Base-by-base conservation (phyloP, 768 basidiomycete species). In the Lanmaoa rubissima region DNA sequence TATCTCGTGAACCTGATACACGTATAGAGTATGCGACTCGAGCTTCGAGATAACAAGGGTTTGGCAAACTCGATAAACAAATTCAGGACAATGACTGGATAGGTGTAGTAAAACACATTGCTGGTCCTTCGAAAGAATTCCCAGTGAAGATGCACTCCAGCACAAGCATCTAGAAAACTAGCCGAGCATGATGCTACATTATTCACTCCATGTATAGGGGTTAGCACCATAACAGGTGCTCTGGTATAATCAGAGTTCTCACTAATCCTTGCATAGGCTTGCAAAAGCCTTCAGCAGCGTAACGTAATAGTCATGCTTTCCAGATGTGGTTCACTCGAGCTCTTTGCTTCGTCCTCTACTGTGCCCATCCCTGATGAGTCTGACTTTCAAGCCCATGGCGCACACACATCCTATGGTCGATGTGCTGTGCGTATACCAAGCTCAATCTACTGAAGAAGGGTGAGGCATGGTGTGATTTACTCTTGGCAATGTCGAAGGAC, bases 371-470 rank as follows among this genome's bases (percentile, higher is more conserved):
- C 87, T 0, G 72, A 82, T 28, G n/a, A n/a, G 77, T 82, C 5
- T 71, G 74, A 43, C 79, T 79, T 44, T 69, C 75, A 16, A 87
- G 85, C 26, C 82, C 85, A 10, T 78, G 84, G 5, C 75, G 91
- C 28, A 79, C 84, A 51, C 78, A 78, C 13, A 76, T 92, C n/a
- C 79, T 88, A 41, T 73, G 81, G 4, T 77, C 82, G 5, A 74
- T 87, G 44, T 96, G 94, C 69, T 85, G 87, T 65, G 85, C 92
- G 1, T 88, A 94, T 67, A 82, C 86, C 12, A 81, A 82, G 47
- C 71, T 86, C 34, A 79, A 81, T 31, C 71, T 82, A 72, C 72
- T 77, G 14, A 67, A 71, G 58, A 77, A 75, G 72, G 88, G 77
- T 55, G 83, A 82, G 51, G 75, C 72, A 51, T 94, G 86, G 83